phyloP scores from a whole-genome alignment of 306 rosid genomes.

The Cucumis hystrix region DNA sequence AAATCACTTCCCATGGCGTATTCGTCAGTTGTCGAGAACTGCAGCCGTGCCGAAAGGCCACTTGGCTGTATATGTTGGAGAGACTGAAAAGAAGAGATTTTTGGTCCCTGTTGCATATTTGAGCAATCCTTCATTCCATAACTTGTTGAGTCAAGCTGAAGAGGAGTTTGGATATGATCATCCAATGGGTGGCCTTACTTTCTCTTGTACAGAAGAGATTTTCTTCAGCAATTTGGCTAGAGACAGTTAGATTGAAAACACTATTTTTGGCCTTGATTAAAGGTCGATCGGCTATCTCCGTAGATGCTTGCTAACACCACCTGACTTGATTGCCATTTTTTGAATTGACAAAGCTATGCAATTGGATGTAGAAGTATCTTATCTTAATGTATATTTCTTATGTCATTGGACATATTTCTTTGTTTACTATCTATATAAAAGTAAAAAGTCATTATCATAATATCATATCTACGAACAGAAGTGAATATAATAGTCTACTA shows the following conservation, averaged over 20 bases:
- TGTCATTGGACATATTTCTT: background rate
- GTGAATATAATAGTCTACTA: background rate
- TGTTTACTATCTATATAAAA: background rate
- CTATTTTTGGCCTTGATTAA: background rate
- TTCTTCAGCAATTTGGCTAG: background rate
- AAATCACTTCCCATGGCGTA: background rate
- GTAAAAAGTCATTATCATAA: background rate
- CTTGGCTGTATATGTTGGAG: conserved; percentile 27
- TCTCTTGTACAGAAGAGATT: conserved; percentile 14
- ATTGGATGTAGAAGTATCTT: background rate
- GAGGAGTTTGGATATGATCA: conserved; percentile 1
- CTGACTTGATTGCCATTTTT: background rate
- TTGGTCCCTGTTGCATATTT: conserved; percentile 2
- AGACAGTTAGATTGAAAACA: background rate
- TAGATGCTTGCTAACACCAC: background rate
- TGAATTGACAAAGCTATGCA: background rate
- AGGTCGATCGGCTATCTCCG: background rate
- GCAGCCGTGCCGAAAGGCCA: conserved; percentile 24
- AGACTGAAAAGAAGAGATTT: conserved; percentile 11
- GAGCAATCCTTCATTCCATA: conserved; percentile 1
- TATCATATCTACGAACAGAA: background rate
- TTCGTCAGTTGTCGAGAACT: background rate
- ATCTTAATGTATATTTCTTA: background rate
- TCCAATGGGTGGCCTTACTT: conserved; percentile 23
- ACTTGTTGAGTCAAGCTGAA: background rate